Base-by-base conservation (phyloP, 2,329 filamentous ascomycete species). In the Paracamarosporium sp. region DNA sequence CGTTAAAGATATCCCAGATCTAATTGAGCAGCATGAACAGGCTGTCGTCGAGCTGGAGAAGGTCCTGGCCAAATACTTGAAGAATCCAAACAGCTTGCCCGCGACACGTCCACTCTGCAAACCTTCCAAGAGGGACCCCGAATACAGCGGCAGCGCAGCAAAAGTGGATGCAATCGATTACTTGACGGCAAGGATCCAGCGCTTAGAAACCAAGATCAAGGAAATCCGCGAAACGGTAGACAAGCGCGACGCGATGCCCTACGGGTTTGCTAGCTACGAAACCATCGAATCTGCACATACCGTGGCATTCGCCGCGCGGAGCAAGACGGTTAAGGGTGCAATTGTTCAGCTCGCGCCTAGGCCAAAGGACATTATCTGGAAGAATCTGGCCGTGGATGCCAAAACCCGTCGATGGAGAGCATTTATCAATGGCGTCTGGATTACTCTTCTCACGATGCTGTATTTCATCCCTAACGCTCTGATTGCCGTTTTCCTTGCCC, bases 131-230 rank as follows among this genome's bases (percentile, higher is more conserved):
- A 90, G 90, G 62, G 92, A 97, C 68, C 68, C 71, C 3, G 69
- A 55, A 84, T 87, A 0, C 88, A 87, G 65, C 83, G 64, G 88
- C 24, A 86, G 84, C 31, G 86, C 86, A 13, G 86, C 91, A 63
- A 94, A 93, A 73, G 86, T 98, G 4, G 95, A 99, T 72, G 92
- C 95, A 17, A 98, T 99, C 69, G 92, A 97, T 61, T 98, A 97
- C 70, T 82, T 96, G 53, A 96, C 93, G 0, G 86, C 90, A 52
- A 88, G 93, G 17, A 97, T 99, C 71, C 88, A 88, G 65, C 84
- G 89, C 46, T 83, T 99, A 33, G 94, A 98, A 74, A 76, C 87
- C 11, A 87, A 96, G 71, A 93, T 99, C 77, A 92, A 90, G 71
- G 88, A 95, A 61, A 90, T 93, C 1, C 88, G 95, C 12, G 85